Conservation (phyloP, 192 early-diverging fungal species). For the Lobulomyces angularis region DNA sequence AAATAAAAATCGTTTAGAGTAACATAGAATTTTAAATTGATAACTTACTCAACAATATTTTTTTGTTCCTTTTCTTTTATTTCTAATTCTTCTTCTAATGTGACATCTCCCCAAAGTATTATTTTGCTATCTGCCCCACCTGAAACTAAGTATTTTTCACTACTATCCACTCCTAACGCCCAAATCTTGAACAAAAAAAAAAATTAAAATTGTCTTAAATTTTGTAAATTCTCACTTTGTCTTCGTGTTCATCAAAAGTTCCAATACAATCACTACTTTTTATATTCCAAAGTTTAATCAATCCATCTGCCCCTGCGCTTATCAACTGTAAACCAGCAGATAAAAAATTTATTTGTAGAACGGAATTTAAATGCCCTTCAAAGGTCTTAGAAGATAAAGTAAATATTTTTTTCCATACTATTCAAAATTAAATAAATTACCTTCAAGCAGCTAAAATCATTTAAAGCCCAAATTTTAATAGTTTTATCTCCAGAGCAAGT, state of each 20-base stretch:
- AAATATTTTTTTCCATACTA: conserved; percentile 6
- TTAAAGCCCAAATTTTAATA: conserved; percentile 86
- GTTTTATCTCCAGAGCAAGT: conserved; percentile 89
- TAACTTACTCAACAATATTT: conserved; percentile 52
- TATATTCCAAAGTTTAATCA: conserved; percentile 95
- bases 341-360: conserved; percentile 73
- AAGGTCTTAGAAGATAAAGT: conserved; percentile 46
- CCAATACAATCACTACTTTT: conserved; percentile 76
- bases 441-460: conserved; percentile 77
- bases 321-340: conserved; percentile 78
- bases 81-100: conserved; percentile 63
- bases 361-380: conserved; percentile 96
- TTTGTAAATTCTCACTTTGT: conserved; percentile 38
- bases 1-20: background rate
- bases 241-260: conserved; percentile 89
- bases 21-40: conserved; percentile 4
- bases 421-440: conserved; percentile 11
- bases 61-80: conserved; percentile 50
- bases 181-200: conserved; percentile 48
- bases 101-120: conserved; percentile 87
- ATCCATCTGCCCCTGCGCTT: conserved; percentile 78
- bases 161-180: conserved; percentile 64
- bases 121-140: conserved; percentile 86
- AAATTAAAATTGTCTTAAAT: background rate
- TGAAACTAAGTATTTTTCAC: conserved; percentile 62